phyloP scores from a whole-genome alignment of 306 rosid genomes.

The Cercis canadensis region DNA sequence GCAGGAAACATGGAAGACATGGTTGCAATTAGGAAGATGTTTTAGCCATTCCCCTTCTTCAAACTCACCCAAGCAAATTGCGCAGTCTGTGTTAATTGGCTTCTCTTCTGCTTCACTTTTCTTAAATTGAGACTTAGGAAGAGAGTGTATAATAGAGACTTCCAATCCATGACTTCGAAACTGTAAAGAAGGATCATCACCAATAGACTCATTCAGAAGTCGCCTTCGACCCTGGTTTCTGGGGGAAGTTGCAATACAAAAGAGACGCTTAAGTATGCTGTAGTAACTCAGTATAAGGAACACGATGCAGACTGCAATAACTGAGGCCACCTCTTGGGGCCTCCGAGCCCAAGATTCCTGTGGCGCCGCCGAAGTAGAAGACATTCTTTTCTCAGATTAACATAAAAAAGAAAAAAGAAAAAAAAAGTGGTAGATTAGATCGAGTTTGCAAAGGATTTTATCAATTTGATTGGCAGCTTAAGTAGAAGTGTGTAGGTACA shows the following conservation, averaged over 20 bases:
- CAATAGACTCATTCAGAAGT: constrained; percentile 19
- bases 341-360: not conserved
- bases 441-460: constrained; percentile 33
- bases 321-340: not conserved
- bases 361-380: not conserved
- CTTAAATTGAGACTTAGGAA: constrained; percentile 51
- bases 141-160: constrained; percentile 19
- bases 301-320: constrained; percentile 14
- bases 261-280: too few species aligned
- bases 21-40: constrained; percentile 51
- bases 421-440: not conserved
- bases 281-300: not conserved
- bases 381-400: constrained; percentile 24
- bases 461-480: too few species aligned
- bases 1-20: constrained; percentile 60
- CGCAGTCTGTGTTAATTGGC: constrained; percentile 42
- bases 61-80: constrained; percentile 65
- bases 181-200: constrained; percentile 42
- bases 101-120: constrained; percentile 39
- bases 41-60: constrained; percentile 66
- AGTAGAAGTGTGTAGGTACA: too few species aligned
- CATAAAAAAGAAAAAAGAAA: not conserved
- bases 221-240: constrained; percentile 6
- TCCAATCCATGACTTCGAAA: constrained; percentile 51
- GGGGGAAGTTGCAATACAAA: not conserved